Base-by-base conservation (phyloP, 768 basidiomycete species). In the Boletus subcaerulescens region DNA sequence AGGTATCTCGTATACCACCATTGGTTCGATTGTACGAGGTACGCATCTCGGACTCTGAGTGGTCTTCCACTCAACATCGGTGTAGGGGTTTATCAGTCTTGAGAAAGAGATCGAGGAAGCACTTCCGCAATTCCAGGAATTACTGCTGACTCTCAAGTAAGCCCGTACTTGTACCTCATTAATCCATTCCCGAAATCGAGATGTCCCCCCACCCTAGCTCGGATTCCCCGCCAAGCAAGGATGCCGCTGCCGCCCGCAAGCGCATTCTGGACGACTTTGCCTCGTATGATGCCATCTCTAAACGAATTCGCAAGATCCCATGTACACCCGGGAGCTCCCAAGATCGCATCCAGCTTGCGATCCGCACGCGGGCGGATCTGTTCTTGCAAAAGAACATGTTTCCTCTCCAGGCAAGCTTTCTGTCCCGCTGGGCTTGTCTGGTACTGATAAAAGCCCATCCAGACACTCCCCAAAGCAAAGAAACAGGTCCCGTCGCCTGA, bases 301-400 rank as follows among this genome's bases (percentile, higher is more conserved):
- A 95, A 67, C 85, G 87, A 32, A 91, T 99, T 63, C 83, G 85
- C 50, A 76, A 75, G 54, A 74, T 96, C 15, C 89, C 89, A 0
- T 84, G 81, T 55, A 74, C 80, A 0, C 77, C 79, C 0, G 84
- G 83, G 3, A 83, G 84, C 57, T 89, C 89, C 17, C 92, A 94
- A 61, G 88, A 92, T 54, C 82, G 87, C 36, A 80, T 99, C 8
- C 93, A 97, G 69, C 74, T 79, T 18, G 93, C 94, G 0, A 85
- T 99, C 18, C 76, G 84, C 53, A 82, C 82, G 3, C 79, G 89
- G 3, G 89, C 92, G 0, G 89, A 81, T 56, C 42, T 85, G 26
- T 98, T 96, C 68, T 72, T 99, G 58, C 87, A 91, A 67, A 91
- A 88, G 64, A 85, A 97, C 60, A 93, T 98, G 89, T 86, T 91